Evolutionary conservation across 768 basidiomycete species (phyloP).

Genomic region (Pisolithus tinctorius): DNA sequence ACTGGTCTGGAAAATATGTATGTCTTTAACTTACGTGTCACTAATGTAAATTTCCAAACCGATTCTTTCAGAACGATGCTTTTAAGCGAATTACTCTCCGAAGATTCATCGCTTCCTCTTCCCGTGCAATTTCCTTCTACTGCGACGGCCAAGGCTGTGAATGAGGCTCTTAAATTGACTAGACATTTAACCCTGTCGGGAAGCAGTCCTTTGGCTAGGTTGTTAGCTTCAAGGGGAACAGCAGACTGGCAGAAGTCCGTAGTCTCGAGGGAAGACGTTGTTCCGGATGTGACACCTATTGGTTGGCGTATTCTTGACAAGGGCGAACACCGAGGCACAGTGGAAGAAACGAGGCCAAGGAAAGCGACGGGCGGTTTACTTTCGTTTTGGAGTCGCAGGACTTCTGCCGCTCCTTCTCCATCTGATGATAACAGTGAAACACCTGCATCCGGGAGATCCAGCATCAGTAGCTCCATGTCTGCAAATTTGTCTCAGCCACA

Average conservation of each 20-base stretch:
- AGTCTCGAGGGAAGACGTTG: conserved; percentile 42
- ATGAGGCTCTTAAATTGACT: conserved; percentile 57
- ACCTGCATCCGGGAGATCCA: conserved; percentile 21
- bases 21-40: conserved; percentile 22
- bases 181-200: conserved; percentile 48
- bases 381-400: conserved; percentile 61
- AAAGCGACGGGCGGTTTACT: conserved; percentile 53
- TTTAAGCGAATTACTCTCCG: conserved; percentile 41
- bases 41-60: background rate
- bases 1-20: conserved; percentile 55
- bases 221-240: conserved; percentile 64
- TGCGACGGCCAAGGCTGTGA: conserved; percentile 50
- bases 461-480: conserved; percentile 22
- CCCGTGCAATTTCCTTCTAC: conserved; percentile 47
- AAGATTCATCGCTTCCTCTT: conserved; percentile 44
- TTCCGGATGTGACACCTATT: conserved; percentile 48
- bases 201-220: conserved; percentile 62
- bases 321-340: conserved; percentile 26
- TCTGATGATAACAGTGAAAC: conserved; percentile 16
- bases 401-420: conserved; percentile 18
- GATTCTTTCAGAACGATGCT: conserved; percentile 31
- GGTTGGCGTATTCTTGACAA: conserved; percentile 72
- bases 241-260: conserved; percentile 70
- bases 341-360: conserved; percentile 38
- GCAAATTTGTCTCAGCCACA: background rate